Base-by-base conservation (phyloP, 164 flowering plant genomes). In the Berberis vulgaris region DNA sequence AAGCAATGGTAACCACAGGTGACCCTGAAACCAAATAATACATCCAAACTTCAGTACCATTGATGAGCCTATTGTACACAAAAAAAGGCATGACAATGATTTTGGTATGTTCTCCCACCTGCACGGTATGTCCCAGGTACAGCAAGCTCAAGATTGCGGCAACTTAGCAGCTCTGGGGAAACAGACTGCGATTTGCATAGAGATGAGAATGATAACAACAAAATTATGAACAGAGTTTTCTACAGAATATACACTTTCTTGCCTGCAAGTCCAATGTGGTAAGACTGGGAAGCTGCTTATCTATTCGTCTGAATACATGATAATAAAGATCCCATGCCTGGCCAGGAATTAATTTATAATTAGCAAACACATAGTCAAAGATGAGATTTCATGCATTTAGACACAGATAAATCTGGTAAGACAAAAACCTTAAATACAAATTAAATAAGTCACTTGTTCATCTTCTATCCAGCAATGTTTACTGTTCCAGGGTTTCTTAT, bases 291-390 rank as follows among this genome's bases (percentile, higher is more conserved):
- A 95, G 99, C 73, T 95, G 99, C 79, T 87, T 88, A 72, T 95
- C 99, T 65, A 95, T 95, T 57, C 97, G 85, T 72, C 81, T 89
- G 80, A 91, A 91, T 3, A 89, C 98, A 78, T 95, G 96, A 69
- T 95, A 95, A 72, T 95, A 95, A 38, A 95, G 86, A 83, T 95
- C 99, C 99, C 99, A 95, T 40, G 99, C 99, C 99, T 95, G 82
- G 40, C 56, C 42, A 69, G 62, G 47, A 59, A 13, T 49, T 57
- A 5, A 2, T 57, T 53, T 41, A 45, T 65, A 49, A 26, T 26
- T 26, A 26, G 26, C 9, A 57, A 26, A 59, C 59, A 45, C 44
- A 45, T 45, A 7, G 49, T 39, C 26, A 26, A 26, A 26, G 26
- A 26, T 26, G 26, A 26, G 26, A 26, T 26, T 26, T 26, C 26